Conservation (phyloP, 495 filamentous ascomycete species). For the Penicillium lagena region DNA sequence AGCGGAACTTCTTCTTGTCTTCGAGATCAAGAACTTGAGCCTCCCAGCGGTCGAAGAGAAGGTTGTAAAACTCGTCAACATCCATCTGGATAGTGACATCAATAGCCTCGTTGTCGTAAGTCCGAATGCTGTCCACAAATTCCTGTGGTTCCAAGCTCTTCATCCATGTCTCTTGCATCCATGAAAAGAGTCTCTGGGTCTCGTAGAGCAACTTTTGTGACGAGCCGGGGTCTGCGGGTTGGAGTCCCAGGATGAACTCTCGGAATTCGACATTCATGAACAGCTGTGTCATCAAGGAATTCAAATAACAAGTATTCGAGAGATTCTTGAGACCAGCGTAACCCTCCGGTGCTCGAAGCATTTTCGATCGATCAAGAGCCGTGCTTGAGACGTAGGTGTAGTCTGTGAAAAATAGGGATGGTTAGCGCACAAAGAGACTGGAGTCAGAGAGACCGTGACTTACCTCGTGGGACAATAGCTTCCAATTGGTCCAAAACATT, state of each 20-base stretch:
- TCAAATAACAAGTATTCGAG: conserved; percentile 96
- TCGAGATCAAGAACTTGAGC: conserved; percentile 62
- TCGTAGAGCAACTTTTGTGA: conserved; percentile 66
- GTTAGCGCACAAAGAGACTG: background rate
- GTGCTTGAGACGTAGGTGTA: conserved; percentile 49
- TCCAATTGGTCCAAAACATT: conserved; percentile 47
- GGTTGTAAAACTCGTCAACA: conserved; percentile 95
- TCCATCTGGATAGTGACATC: conserved; percentile 93
- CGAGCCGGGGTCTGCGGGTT: conserved; percentile 42
- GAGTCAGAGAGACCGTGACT: conserved; percentile 3
- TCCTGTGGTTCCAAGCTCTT: conserved; percentile 67
- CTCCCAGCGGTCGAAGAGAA: conserved; percentile 89
- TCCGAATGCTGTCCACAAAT: conserved; percentile 69
- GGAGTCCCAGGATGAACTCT: conserved; percentile 69
- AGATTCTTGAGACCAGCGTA: conserved; percentile 84
- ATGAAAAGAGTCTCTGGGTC: conserved; percentile 74
- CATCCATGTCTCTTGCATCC: conserved; percentile 74
- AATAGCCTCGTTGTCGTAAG: conserved; percentile 78
- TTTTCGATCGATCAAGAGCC: conserved; percentile 57
- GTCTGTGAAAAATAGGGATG: conserved; percentile 17
- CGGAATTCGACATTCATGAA: conserved; percentile 95
- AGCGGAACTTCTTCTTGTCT: conserved; percentile 69
- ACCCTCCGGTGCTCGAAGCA: conserved; percentile 65
- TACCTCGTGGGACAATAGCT: conserved; percentile 45
- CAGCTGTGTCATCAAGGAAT: conserved; percentile 90